Base-by-base conservation (phyloP, 208 protist species). In the Spongospora subterranea region DNA sequence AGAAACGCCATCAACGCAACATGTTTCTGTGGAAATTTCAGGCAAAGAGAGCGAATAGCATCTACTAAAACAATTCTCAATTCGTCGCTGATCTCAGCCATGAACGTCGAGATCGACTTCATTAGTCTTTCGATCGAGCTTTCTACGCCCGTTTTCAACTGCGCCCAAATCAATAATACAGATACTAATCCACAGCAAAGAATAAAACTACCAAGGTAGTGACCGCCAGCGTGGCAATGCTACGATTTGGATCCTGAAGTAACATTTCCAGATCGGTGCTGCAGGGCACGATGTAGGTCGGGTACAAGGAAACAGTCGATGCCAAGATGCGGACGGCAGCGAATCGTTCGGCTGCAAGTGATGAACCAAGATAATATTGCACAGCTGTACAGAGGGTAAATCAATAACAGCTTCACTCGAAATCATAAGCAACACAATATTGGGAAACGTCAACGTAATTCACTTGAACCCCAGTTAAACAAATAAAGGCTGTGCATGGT, bases 221-320 rank as follows among this genome's bases (percentile, higher is more conserved):
- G 93, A 99, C 98, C 77, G 98, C 98, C 17, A 99, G 94, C 1
- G 98, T 99, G 20, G 98, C 98, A 92, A 99, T 98, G 77, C 95
- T 95, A 91, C 98, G 96, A 94, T 99, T 99, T 0, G 94, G 90
- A 93, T 99, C 98, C 32, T 95, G 94, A 89, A 99, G 95, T 6
- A 99, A 95, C 29, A 93, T 95, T 93, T 99, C 98, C 88, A 99
- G 95, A 91, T 99, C 71, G 71, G 71, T 82, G 71, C 71, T 82
- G 32, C 96, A 92, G 11, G 95, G 94, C 45, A 99, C 97, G 13
- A 96, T 29, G 29, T 64, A 89, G 13, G 29, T 45, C n/a, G 88
- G 88, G n/a, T 76, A 45, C 54, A 35, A 29, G 46, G 6, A 6
- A 17, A 89, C 88, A 45, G 45, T n/a, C 66, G 96, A 94, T 94